Evolutionary conservation across 2,329 filamentous ascomycete genomes (phyloP).

Genomic region (Fusarium nygamai): DNA sequence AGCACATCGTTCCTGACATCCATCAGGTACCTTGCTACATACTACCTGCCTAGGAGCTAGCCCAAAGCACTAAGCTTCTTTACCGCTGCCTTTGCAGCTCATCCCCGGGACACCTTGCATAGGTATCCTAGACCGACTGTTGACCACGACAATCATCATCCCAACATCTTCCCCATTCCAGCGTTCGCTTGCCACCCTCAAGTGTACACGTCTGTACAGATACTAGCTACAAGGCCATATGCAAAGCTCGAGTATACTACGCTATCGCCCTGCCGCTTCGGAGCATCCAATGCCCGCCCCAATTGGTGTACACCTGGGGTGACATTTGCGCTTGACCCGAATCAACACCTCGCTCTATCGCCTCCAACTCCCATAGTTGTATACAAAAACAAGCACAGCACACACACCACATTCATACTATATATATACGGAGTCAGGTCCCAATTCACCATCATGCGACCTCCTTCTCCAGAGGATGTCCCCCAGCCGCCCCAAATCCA

Average conservation of each 20-base stretch:
- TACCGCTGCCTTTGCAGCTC: constrained; percentile 26
- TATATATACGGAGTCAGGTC: constrained; percentile 31
- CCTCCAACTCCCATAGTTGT: constrained; percentile 15
- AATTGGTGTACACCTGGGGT: constrained; percentile 37
- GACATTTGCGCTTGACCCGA: constrained; percentile 28
- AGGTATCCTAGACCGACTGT: constrained; percentile 33
- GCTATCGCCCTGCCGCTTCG: constrained; percentile 6
- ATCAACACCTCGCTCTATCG: constrained; percentile 17
- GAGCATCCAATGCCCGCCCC: constrained; percentile 36
- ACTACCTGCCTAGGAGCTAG: not conserved
- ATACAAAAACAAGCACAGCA: constrained; percentile 15
- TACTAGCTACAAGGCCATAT: constrained; percentile 30
- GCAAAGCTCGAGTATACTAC: constrained; percentile 23
- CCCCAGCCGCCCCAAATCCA: constrained; percentile 32
- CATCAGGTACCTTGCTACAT: not conserved
- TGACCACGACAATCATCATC: constrained; percentile 32
- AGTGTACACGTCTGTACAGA: constrained; percentile 26
- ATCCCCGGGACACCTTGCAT: constrained; percentile 29
- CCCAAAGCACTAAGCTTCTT: not conserved
- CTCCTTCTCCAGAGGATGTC: constrained; percentile 26
- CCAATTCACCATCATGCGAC: constrained; percentile 28
- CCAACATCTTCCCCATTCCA: constrained; percentile 32
- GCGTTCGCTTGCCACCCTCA: constrained; percentile 35
- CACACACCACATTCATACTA: constrained; percentile 6
- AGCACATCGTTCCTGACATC: constrained; percentile 9